phyloP scores from a whole-genome alignment of 2,329 filamentous ascomycete species.

The Talaromyces funiculosus region DNA sequence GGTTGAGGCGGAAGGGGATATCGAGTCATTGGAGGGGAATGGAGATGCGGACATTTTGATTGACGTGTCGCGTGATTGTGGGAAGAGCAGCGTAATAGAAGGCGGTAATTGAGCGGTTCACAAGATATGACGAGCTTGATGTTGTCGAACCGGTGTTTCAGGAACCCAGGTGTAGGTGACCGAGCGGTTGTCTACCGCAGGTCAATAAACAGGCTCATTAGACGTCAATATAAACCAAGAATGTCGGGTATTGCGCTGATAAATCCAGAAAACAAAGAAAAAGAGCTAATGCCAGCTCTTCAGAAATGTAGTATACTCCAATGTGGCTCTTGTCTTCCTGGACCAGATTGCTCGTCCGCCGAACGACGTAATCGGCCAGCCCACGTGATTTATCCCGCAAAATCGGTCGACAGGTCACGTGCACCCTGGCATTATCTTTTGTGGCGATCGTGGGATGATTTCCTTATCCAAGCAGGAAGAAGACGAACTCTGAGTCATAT shows the following conservation, averaged over 20 bases:
- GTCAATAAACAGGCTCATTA: constrained; percentile 8
- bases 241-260: background rate
- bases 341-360: background rate
- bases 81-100: too few species aligned
- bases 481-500: background rate
- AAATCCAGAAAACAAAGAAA: background rate
- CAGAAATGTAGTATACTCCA: background rate
- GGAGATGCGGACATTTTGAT: constrained; percentile 22
- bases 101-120: background rate
- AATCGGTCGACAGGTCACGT: constrained; percentile 3
- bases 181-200: constrained; percentile 11
- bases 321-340: background rate
- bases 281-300: background rate
- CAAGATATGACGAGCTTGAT: background rate
- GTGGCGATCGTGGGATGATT: constrained; percentile 14
- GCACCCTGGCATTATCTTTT: background rate
- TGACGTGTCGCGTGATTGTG: background rate
- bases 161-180: background rate
- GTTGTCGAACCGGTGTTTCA: background rate
- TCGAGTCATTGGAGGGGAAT: constrained; percentile 20
- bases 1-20: constrained; percentile 35
- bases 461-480: background rate
- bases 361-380: constrained; percentile 7
- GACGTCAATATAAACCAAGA: background rate
- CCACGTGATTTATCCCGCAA: constrained; percentile 6